These are phyloP conservation scores for Citrullus mucosospermus DNA, from an alignment of 306 rosid genomes.

Conservation along the genomic window DNA sequence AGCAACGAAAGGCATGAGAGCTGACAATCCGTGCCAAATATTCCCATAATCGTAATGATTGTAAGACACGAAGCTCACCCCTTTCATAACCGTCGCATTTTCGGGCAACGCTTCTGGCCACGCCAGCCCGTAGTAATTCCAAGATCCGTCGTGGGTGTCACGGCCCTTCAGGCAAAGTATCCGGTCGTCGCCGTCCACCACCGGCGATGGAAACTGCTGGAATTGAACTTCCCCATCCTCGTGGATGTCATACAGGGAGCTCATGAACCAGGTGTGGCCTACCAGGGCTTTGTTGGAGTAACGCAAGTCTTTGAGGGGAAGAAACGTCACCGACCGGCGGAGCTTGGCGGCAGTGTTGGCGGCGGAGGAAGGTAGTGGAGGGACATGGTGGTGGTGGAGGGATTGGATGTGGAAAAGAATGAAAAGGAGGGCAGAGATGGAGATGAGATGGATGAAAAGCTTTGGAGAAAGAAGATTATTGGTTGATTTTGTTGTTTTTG, in stretches of 20 bases:
- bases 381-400: constrained; percentile 8
- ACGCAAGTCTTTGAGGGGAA: constrained; percentile 56
- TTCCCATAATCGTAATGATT: constrained; percentile 50
- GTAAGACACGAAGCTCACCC: constrained; percentile 52
- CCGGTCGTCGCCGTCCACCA: constrained; percentile 21
- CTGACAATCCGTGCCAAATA: constrained; percentile 55
- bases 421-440: constrained; percentile 23
- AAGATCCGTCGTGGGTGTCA: constrained; percentile 46
- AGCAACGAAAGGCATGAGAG: constrained; percentile 47
- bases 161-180: constrained; percentile 48
- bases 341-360: constrained; percentile 12
- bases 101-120: constrained; percentile 44
- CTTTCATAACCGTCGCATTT: constrained; percentile 39
- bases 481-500: not conserved
- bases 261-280: constrained; percentile 78
- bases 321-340: constrained; percentile 40
- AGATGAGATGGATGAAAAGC: constrained; percentile 24
- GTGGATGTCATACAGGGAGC: constrained; percentile 41
- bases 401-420: constrained; percentile 24
- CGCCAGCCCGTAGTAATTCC: constrained; percentile 53
- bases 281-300: constrained; percentile 21
- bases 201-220: constrained; percentile 50
- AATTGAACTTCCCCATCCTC: constrained; percentile 48
- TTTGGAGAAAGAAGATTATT: constrained; percentile 15
- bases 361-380: not conserved